These are phyloP conservation scores for Tylopilus felleus DNA, from an alignment of 768 basidiomycete genomes.

Conservation along the genomic window DNA sequence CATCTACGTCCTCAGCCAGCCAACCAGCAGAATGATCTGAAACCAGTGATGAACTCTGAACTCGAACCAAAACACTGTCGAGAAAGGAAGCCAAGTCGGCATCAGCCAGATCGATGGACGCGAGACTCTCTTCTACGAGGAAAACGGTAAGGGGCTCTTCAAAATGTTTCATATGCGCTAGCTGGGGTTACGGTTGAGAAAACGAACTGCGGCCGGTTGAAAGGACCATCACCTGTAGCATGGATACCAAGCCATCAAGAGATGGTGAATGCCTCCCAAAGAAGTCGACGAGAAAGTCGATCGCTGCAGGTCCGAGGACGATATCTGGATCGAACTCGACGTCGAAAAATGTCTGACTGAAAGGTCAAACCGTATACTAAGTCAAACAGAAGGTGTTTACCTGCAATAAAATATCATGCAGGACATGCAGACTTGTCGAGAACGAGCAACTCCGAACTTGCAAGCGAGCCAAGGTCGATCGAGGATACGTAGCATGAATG, in stretches of 20 bases:
- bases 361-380: neutral
- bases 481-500: slow-evolving; percentile 57
- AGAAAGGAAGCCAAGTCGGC: slow-evolving; percentile 33
- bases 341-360: slow-evolving; percentile 61
- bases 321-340: slow-evolving; percentile 55
- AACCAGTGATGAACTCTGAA: slow-evolving; percentile 23
- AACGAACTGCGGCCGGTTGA: neutral
- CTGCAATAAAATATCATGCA: slow-evolving; percentile 54
- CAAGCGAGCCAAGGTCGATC: slow-evolving; percentile 55
- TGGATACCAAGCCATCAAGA: slow-evolving; percentile 51
- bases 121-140: slow-evolving; percentile 10
- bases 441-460: slow-evolving; percentile 50
- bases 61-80: slow-evolving; percentile 36
- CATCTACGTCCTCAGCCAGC: slow-evolving; percentile 26
- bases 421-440: slow-evolving; percentile 44
- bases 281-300: slow-evolving; percentile 58
- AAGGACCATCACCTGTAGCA: slow-evolving; percentile 51
- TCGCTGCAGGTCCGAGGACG: slow-evolving; percentile 53
- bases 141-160: slow-evolving; percentile 51
- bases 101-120: slow-evolving; percentile 12
- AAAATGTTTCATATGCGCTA: slow-evolving; percentile 70
- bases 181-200: slow-evolving; percentile 33
- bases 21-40: slow-evolving; percentile 22
- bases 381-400: slow-evolving; percentile 32
- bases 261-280: slow-evolving; percentile 55